Evolutionary conservation across 352 stramenopile species (phyloP), one percentile per base, ranked within the genome.

Genomic region (Elongisporangium undulatum): DNA sequence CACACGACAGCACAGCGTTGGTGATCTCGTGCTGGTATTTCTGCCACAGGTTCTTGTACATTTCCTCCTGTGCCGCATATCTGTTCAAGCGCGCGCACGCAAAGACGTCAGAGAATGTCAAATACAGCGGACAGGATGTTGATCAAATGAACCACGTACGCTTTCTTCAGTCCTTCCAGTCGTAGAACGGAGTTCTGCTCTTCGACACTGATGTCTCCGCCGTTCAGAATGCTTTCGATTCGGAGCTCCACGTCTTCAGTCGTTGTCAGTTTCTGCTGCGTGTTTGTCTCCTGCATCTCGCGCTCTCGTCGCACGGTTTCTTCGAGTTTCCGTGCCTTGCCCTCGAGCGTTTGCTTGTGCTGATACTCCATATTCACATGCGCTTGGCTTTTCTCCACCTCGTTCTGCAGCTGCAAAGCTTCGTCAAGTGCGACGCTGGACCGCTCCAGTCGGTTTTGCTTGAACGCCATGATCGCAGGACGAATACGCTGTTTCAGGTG

Each of bases 171-270:
- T 5, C 84, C 66, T 19, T 79, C 58, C 10, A 89, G 55, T 23
- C 78, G 58, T 52, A 89, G 59, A 5, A 58, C 58, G 26, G 74
- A 74, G 45, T 76, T 66, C 12, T 51, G 17, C 60, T 85, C 74
- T 59, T 86, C 74, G 38, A 74, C 64, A 2, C 64, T 56, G 13
- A 86, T 66, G 24, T 87, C 81, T 23, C 77, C 60, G 38, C 84
- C 77, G 52, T 90, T 90, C 8, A 75, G 62, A 29, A 90, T 91
- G 22, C 71, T 77, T 49, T 79, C 77, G 45, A 91, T 90, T 60
- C 85, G 72, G 12, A 86, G 62, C 66, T 91, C 84, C 22, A 93
- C 68, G 53, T 91, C 82, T 75, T 89, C 82, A 2, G 72, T 82
- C 45, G 73, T 79, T 1, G 63, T 53, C 2, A 72, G 39, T 41